Percentiles rank a stretch among this genome's conserved stretches.
Conservation (phyloP, 768 basidiomycete genomes). For the Fistulinella prunicolor region DNA sequence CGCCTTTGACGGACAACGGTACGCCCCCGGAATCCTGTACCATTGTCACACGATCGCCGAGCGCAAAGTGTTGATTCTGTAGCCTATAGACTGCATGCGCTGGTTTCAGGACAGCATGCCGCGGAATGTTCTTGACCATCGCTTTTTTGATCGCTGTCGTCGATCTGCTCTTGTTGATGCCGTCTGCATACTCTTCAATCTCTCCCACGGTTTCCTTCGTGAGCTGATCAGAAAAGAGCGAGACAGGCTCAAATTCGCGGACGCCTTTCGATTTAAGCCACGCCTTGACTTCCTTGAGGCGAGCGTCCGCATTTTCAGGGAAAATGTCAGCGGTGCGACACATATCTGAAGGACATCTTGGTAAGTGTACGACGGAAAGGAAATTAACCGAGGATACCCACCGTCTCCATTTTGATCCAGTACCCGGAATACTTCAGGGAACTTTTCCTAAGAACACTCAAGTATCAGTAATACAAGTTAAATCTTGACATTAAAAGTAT, state of each 20-base stretch:
- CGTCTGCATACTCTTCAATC: slow-evolving; percentile 76
- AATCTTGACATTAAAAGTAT: neutral
- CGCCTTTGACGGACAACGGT: slow-evolving; percentile 87
- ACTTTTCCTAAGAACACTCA: slow-evolving; percentile 48
- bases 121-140: slow-evolving; percentile 90
- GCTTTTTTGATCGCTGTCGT: slow-evolving; percentile 77
- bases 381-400: slow-evolving; percentile 22
- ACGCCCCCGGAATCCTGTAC: slow-evolving; percentile 94
- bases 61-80: slow-evolving; percentile 80
- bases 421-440: slow-evolving; percentile 78
- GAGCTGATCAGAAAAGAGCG: slow-evolving; percentile 88
- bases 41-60: slow-evolving; percentile 95
- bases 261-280: slow-evolving; percentile 91
- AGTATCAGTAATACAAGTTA: neutral
- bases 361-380: neutral
- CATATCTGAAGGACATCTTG: slow-evolving; percentile 56
- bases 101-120: slow-evolving; percentile 91
- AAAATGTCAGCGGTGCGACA: slow-evolving; percentile 58
- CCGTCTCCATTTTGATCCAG: slow-evolving; percentile 75
- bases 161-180: slow-evolving; percentile 58
- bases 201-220: slow-evolving; percentile 82
- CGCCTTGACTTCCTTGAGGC: slow-evolving; percentile 69
- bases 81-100: slow-evolving; percentile 85
- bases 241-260: slow-evolving; percentile 87
- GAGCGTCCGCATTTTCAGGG: slow-evolving; percentile 58